Evolutionary conservation across 179 eudicot species (phyloP).

Genomic region (Camellia oleifera): DNA sequence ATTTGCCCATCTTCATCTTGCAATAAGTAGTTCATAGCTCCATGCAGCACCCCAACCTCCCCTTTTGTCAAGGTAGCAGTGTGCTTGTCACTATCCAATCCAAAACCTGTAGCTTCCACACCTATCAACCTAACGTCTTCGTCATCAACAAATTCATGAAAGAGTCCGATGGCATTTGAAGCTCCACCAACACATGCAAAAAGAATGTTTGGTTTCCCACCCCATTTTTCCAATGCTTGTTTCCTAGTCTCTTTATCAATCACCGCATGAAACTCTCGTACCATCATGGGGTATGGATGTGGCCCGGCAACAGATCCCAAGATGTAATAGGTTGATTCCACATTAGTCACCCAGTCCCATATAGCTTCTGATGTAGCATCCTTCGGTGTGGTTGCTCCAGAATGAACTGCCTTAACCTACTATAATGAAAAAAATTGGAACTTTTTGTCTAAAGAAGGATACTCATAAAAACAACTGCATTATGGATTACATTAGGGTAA

Average conservation of each 20-base stretch:
- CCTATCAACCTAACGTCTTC: slow-evolving; percentile 66
- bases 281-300: slow-evolving; percentile 89
- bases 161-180: slow-evolving; percentile 87
- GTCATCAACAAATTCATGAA: slow-evolving; percentile 73
- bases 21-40: slow-evolving; percentile 77
- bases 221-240: slow-evolving; percentile 79
- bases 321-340: slow-evolving; percentile 65
- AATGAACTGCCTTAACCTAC: slow-evolving; percentile 49
- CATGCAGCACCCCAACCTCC: slow-evolving; percentile 78
- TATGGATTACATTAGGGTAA: neutral
- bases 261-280: slow-evolving; percentile 78
- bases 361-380: slow-evolving; percentile 85
- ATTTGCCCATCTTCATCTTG: slow-evolving; percentile 86
- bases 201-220: slow-evolving; percentile 75
- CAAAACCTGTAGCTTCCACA: slow-evolving; percentile 77
- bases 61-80: slow-evolving; percentile 75
- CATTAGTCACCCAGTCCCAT: slow-evolving; percentile 61
- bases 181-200: slow-evolving; percentile 91
- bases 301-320: slow-evolving; percentile 70
- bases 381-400: slow-evolving; percentile 61
- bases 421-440: neutral
- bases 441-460: neutral
- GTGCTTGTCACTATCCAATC: slow-evolving; percentile 68
- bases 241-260: slow-evolving; percentile 84
- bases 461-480: neutral